A percentile compares a stretch with the other conserved stretches of the same genome.
These are phyloP conservation scores for Climacium dendroides DNA, from an alignment of 225 moss, liverwort and hornwort species.

Conservation along the genomic window DNA sequence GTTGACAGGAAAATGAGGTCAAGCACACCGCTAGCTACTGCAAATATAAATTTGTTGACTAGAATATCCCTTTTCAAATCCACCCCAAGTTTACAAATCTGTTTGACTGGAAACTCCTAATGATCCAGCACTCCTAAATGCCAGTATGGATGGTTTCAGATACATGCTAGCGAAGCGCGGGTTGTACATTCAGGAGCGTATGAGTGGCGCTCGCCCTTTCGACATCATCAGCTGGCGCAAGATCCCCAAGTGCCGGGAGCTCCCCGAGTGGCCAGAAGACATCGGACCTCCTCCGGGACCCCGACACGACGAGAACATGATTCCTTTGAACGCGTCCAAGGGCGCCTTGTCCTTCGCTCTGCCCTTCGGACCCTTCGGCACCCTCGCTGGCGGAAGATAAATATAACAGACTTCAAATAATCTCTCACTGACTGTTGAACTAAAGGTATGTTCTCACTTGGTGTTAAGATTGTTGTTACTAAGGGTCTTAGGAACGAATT, in stretches of 20 bases:
- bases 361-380: slow-evolving; percentile 28
- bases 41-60: neutral
- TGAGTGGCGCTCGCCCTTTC: slow-evolving; percentile 28
- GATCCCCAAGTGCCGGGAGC: neutral
- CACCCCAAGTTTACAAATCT: neutral
- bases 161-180: slow-evolving; percentile 6
- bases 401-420: neutral
- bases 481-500: too few relatives aligned
- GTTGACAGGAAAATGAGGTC: neutral
- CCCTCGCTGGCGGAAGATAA: neutral
- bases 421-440: neutral
- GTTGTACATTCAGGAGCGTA: slow-evolving; percentile 25
- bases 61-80: too few relatives aligned
- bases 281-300: slow-evolving; percentile 15
- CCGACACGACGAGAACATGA: neutral
- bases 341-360: slow-evolving; percentile 19
- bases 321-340: slow-evolving; percentile 21
- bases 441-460: too few relatives aligned
- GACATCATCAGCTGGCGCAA: slow-evolving; percentile 40
- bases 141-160: neutral
- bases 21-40: neutral
- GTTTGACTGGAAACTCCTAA: neutral
- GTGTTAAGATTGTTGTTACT: too few relatives aligned
- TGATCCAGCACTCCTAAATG: neutral
- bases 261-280: slow-evolving; percentile 20